Evolutionary conservation across 345 rosid species (phyloP).

Genomic region (Gossypium raimondii): DNA sequence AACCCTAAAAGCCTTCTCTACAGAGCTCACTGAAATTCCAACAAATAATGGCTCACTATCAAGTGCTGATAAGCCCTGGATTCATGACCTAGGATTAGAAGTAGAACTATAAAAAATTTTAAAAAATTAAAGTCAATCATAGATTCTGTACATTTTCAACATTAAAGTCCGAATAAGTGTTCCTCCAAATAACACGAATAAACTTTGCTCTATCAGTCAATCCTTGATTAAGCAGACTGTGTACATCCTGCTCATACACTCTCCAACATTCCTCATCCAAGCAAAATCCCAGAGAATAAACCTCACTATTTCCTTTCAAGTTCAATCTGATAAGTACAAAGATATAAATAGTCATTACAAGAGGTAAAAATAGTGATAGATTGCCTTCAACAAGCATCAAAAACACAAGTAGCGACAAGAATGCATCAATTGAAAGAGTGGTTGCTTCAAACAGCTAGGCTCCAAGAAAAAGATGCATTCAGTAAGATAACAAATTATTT

Average conservation of each 20-base stretch:
- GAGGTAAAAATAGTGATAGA: not conserved
- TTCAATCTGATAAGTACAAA: constrained; percentile 50
- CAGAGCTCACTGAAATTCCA: constrained; percentile 70
- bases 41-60: constrained; percentile 59
- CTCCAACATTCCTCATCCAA: constrained; percentile 93
- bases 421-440: not conserved
- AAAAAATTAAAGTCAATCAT: constrained; percentile 4
- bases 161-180: constrained; percentile 44
- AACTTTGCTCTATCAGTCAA: constrained; percentile 70
- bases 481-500: not conserved
- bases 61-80: constrained; percentile 71
- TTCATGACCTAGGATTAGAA: constrained; percentile 12
- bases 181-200: constrained; percentile 77
- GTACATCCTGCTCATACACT: constrained; percentile 68
- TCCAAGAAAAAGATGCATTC: not conserved
- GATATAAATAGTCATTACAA: constrained; percentile 16
- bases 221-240: constrained; percentile 60
- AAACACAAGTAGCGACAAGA: not conserved
- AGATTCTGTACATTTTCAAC: constrained; percentile 54
- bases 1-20: constrained; percentile 63
- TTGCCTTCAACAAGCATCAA: not conserved
- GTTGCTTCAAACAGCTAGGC: not conserved
- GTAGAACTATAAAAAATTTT: not conserved
- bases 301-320: constrained; percentile 48
- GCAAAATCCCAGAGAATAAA: constrained; percentile 58